Conservation (phyloP, 805 yeast species). For the Kodamaea hsintzibuensis region DNA sequence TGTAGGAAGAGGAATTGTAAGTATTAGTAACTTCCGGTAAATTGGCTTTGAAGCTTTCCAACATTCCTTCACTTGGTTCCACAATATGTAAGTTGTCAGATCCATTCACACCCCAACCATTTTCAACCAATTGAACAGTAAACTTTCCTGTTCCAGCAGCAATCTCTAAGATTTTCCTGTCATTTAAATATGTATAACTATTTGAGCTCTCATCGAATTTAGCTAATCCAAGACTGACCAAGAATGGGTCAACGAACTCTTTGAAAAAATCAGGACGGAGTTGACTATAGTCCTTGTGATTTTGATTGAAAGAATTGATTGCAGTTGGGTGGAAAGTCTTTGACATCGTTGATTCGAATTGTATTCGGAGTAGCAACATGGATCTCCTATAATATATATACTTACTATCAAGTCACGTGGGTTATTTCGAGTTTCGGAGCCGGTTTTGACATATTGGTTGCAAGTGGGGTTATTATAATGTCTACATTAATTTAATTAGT, state of each 20-base stretch:
- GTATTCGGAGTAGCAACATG: background rate
- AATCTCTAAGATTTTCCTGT: slow-evolving; percentile 44
- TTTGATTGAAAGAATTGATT: slow-evolving; percentile 48
- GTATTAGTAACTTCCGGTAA: slow-evolving; percentile 42
- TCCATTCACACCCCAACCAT: slow-evolving; percentile 31
- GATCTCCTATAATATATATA: background rate
- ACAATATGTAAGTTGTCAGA: slow-evolving; percentile 41
- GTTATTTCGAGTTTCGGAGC: background rate
- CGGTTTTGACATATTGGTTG: background rate
- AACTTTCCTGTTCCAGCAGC: slow-evolving; percentile 70
- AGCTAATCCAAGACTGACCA: slow-evolving; percentile 36
- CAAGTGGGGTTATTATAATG: background rate
- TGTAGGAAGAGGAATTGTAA: slow-evolving; percentile 44
- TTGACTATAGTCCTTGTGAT: slow-evolving; percentile 52
- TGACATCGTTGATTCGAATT: slow-evolving; percentile 1
- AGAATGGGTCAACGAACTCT: slow-evolving; percentile 43
- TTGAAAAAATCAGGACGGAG: slow-evolving; percentile 52
- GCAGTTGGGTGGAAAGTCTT: slow-evolving; percentile 37
- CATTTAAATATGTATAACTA: slow-evolving; percentile 15
- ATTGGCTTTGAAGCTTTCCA: slow-evolving; percentile 43
- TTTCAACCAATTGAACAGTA: slow-evolving; percentile 43
- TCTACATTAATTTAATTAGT: background rate
- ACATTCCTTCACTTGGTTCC: slow-evolving; percentile 63
- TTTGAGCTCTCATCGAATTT: slow-evolving; percentile 6
- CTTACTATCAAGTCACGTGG: background rate